Percentiles rank a stretch among this genome's conserved stretches.
Evolutionary conservation across 176 grass and related monocot genomes (phyloP).

Genomic region (Avena sativa): DNA sequence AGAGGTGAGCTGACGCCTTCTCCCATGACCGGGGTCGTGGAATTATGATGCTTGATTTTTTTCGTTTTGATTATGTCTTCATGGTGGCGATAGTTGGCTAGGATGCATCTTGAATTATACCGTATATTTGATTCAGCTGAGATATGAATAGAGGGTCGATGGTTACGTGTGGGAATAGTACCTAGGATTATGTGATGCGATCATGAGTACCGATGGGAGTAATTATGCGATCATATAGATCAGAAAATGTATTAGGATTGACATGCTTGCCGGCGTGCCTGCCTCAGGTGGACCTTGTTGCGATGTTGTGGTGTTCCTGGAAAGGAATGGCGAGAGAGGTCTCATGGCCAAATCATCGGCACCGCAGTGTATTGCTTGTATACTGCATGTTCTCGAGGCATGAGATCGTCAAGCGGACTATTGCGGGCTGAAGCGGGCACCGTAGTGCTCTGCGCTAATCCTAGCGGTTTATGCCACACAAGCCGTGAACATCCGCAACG

Average conservation of each 20-base stretch:
- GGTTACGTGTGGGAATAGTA: not conserved
- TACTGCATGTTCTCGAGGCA: too few species aligned
- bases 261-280: too few species aligned
- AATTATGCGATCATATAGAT: not conserved
- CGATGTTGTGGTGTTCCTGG: too few species aligned
- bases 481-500: too few species aligned
- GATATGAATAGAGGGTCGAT: not conserved
- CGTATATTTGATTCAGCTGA: not conserved
- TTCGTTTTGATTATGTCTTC: not conserved
- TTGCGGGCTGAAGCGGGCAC: too few species aligned
- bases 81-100: not conserved
- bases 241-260: not conserved
- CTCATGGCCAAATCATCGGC: too few species aligned
- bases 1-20: constrained; percentile 12
- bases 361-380: too few species aligned
- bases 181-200: not conserved
- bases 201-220: not conserved
- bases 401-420: too few species aligned
- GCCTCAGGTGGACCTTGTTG: too few species aligned
- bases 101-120: not conserved
- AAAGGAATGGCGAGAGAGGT: too few species aligned
- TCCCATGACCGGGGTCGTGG: not conserved
- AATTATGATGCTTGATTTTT: not conserved
- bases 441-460: too few species aligned
- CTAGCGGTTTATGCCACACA: too few species aligned